Conservation (phyloP, 495 filamentous ascomycete genomes). For the Tuber umbilicatum region DNA sequence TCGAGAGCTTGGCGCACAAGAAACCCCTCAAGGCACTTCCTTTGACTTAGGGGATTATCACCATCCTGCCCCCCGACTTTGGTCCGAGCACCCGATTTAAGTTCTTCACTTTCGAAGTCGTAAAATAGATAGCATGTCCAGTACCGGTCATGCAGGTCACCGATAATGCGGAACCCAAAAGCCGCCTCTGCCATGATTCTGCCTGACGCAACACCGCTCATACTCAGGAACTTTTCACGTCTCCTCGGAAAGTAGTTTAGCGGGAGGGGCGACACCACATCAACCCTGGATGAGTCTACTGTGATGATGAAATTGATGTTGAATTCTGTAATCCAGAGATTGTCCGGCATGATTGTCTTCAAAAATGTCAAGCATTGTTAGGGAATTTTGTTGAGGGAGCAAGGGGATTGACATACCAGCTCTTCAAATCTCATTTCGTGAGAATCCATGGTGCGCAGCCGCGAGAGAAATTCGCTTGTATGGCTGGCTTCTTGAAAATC, state of each 20-base stretch:
- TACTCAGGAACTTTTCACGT: background rate
- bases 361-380: background rate
- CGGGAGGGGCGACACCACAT: background rate
- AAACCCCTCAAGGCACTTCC: no score
- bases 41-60: background rate
- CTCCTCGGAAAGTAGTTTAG: no score
- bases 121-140: constrained; percentile 6
- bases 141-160: background rate
- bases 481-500: no score
- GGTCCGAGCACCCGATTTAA: background rate
- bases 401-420: no score
- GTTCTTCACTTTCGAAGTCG: background rate
- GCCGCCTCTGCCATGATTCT: background rate
- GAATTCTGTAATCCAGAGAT: constrained; percentile 7
- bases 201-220: background rate
- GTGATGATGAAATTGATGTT: constrained; percentile 2
- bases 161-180: background rate
- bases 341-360: constrained; percentile 4
- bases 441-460: no score
- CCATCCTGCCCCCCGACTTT: background rate
- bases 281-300: background rate
- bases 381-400: background rate
- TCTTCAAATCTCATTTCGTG: no score
- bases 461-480: no score
- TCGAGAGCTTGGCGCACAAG: no score